Base-by-base conservation (phyloP, 345 rosid genomes). In the Hevea brasiliensis region DNA sequence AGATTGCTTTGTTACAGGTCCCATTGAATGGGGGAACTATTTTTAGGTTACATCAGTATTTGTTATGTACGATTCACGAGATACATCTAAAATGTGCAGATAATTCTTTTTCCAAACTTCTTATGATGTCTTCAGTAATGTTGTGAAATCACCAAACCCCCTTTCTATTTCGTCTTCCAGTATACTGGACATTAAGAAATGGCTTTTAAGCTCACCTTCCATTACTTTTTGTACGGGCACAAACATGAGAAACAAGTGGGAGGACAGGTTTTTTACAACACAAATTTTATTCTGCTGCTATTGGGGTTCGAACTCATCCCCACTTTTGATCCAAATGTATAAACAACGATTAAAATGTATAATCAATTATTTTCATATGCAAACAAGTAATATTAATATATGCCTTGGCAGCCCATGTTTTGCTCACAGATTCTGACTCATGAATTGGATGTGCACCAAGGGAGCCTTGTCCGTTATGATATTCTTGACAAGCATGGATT, bases 71-170 rank as follows among this genome's bases (percentile, higher is more conserved):
- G 58, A 75, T 79, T 78, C 76, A 78, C 41, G 70, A 75, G 41
- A 71, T 73, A 82, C 89, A 82, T 74, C 81, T 74, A n/a, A 81
- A 80, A 82, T 81, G 85, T 84, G 91, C 87, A 79, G 87, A 75
- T 75, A 79, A 74, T 80, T 84, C 80, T 80, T 70, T 75, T 57
- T 60, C 55, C 55, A 3, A 18, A 4, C 0, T 63, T 65, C 62
- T 65, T 10, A 14, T 35, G 1, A n/a, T 57, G 37, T 29, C 55
- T 70, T n/a, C 37, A 26, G 0, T 44, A 56, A 71, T 32, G 8
- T 13, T 44, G 41, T 61, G 32, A 17, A 5, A 20, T 35, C 2
- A 20, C 44, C 24, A 17, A n/a, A 35, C 5, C 18, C 45, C 15
- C 21, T 17, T 57, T 41, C 9, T 32, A 10, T 18, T 63, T 23